Evolutionary conservation across 108 stramenopile species (phyloP), one percentile per base, ranked within the genome.

Genomic region (Mayamaea pseudoterrestris): DNA sequence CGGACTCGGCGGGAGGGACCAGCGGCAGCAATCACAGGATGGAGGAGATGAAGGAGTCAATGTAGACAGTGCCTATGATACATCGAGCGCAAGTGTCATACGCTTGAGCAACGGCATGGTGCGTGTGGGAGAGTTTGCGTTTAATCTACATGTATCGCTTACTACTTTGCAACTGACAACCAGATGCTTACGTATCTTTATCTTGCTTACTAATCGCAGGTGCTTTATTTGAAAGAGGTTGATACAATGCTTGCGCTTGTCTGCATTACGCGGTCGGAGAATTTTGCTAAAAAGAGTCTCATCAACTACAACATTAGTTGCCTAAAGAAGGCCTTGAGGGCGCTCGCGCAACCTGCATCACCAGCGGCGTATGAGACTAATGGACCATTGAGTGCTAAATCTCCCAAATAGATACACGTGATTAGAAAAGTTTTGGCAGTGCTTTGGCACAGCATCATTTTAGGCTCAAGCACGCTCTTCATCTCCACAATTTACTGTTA

Each of bases 231-330:
- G 31, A 80, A 89, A 42, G 89, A 97, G 61, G 96, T 99, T 5
- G 90, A 88, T 47, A 81, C 80, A 9, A 94, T 94, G 76, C 61
- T 98, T 35, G 97, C 95, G 5, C 65, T 98, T 28, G 95, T 98
- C n/a, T 95, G 95, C 64, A 69, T 98, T 42, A 90, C 94, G 23
- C 73, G 93, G 21, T 69, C 83, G 22, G 93, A 93, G 44, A 89
- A 93, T 57, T 96, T 95, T 55, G 68, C 81, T 23, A 93, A 92
- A 71, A 87, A 87, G 59, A 83, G 87, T 21, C 63, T 98, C 44
- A 89, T 98, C 50, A 95, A 98, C 55, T 96, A 90, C 69, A 98
- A 98, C 66, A 93, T 98, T 46, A 83, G 89, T 20, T 82, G 78
- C 48, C 63, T 98, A 45, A 92, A 93, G 58, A 83, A 76, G 42